Conservation (phyloP, 257 asterid genomes). For the Nicotiana attenuata region DNA sequence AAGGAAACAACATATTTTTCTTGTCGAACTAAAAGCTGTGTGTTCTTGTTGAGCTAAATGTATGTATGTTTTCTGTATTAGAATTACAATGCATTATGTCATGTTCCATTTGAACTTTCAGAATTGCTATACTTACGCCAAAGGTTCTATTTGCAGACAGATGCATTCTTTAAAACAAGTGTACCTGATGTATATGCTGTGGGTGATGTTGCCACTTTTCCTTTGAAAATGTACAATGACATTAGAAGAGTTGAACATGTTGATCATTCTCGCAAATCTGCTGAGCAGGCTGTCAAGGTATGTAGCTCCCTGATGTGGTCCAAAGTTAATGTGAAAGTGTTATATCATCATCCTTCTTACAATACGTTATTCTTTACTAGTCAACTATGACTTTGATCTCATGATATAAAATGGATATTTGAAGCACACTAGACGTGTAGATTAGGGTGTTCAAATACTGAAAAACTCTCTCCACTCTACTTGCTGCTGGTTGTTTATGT, state of each 20-base stretch:
- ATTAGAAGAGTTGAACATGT: slow-evolving; percentile 87
- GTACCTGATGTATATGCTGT: slow-evolving; percentile 81
- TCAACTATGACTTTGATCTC: neutral
- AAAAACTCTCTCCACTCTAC: neutral
- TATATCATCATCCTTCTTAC: neutral
- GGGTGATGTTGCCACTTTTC: slow-evolving; percentile 96
- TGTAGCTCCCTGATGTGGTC: neutral
- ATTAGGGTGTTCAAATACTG: neutral
- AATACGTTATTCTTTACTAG: neutral
- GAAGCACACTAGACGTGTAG: neutral
- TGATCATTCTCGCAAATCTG: slow-evolving; percentile 93
- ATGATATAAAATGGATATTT: neutral
- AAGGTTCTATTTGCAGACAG: slow-evolving; percentile 62
- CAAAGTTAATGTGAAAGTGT: neutral
- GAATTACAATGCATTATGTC: neutral
- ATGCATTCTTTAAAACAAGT: slow-evolving; percentile 75
- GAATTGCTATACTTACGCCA: neutral
- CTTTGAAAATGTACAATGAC: slow-evolving; percentile 75
- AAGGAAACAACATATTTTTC: neutral
- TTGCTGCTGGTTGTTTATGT: neutral
- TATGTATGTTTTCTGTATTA: neutral
- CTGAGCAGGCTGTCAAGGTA: slow-evolving; percentile 98
- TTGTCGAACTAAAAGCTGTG: neutral
- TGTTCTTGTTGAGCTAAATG: neutral
- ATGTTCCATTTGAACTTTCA: neutral